Percentiles rank a stretch among this genome's conserved stretches.
These are phyloP conservation scores for Fusarium succisae DNA, from an alignment of 2,329 filamentous ascomycete species.

Conservation along the genomic window DNA sequence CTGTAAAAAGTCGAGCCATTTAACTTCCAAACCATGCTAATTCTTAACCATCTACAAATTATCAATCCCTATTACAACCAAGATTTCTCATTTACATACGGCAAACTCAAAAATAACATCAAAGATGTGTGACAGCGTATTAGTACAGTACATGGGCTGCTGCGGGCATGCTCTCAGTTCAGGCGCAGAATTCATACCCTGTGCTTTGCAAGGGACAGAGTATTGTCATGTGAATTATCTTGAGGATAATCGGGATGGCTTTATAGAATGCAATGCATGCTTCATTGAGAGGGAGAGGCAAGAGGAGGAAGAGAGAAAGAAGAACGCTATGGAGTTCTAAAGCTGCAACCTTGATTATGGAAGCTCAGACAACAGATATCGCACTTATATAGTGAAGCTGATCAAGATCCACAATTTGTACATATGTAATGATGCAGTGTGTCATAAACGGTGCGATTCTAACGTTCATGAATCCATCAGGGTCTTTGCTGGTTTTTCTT, in stretches of 20 bases:
- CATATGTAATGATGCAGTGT: neutral
- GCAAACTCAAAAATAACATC: fast-evolving
- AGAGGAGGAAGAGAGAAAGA: neutral
- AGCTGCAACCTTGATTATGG: neutral
- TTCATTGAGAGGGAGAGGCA: neutral
- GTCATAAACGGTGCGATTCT: too few relatives aligned
- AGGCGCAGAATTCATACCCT: neutral
- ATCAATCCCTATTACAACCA: too few relatives aligned
- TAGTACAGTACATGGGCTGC: neutral
- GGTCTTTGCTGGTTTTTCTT: too few relatives aligned
- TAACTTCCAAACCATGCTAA: neutral
- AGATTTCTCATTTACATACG: fast-evolving
- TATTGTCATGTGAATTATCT: neutral
- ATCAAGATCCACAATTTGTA: too few relatives aligned
- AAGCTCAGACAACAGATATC: fast-evolving
- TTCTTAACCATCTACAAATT: too few relatives aligned
- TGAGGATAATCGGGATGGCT: neutral
- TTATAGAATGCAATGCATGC: neutral
- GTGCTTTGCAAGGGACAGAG: neutral
- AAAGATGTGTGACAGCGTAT: neutral
- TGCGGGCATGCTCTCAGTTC: neutral
- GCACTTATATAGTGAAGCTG: too few relatives aligned
- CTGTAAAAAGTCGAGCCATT: neutral
- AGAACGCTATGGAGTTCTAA: neutral
- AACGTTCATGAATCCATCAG: too few relatives aligned